These are phyloP conservation scores for Colletotrichum graminicola DNA, from an alignment of 2,329 filamentous ascomycete genomes.

Conservation along the genomic window DNA sequence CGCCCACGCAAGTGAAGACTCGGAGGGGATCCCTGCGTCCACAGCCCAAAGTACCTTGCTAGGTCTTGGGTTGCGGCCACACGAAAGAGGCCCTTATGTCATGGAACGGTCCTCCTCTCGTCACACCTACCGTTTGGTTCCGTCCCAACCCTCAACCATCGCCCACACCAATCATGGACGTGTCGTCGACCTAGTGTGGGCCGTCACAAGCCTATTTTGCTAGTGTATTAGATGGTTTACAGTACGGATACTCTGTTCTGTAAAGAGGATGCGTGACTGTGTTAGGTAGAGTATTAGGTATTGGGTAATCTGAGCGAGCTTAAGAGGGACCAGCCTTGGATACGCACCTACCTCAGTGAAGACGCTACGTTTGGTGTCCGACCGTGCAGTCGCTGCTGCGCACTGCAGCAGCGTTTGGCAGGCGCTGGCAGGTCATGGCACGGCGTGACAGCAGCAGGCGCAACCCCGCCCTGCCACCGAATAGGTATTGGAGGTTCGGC, in stretches of 20 bases:
- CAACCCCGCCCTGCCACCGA: slow-evolving; percentile 3
- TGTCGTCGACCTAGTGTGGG: slow-evolving; percentile 8
- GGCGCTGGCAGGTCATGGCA: not conserved
- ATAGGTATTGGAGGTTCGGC: not conserved
- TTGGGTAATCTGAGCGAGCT: too few species aligned
- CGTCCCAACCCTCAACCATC: slow-evolving; percentile 20
- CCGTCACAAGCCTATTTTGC: slow-evolving; percentile 11
- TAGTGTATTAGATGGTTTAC: not conserved
- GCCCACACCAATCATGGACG: slow-evolving; percentile 20
- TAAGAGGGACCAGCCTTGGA: too few species aligned
- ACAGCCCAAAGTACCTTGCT: not conserved
- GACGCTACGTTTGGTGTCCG: slow-evolving; percentile 6
- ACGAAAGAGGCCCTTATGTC: slow-evolving; percentile 25
- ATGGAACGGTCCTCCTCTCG: slow-evolving; percentile 35
- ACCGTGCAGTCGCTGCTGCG: slow-evolving; percentile 10
- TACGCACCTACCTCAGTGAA: too few species aligned
- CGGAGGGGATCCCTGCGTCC: slow-evolving; percentile 32
- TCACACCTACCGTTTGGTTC: slow-evolving; percentile 38
- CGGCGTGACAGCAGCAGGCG: not conserved
- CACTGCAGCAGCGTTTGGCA: slow-evolving; percentile 16
- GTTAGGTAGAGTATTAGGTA: too few species aligned
- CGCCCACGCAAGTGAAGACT: slow-evolving; percentile 27
- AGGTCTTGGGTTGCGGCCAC: slow-evolving; percentile 23
- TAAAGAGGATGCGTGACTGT: too few species aligned
- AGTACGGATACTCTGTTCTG: too few species aligned